Conservation (phyloP, 306 rosid genomes). For the Arachis stenosperma region DNA sequence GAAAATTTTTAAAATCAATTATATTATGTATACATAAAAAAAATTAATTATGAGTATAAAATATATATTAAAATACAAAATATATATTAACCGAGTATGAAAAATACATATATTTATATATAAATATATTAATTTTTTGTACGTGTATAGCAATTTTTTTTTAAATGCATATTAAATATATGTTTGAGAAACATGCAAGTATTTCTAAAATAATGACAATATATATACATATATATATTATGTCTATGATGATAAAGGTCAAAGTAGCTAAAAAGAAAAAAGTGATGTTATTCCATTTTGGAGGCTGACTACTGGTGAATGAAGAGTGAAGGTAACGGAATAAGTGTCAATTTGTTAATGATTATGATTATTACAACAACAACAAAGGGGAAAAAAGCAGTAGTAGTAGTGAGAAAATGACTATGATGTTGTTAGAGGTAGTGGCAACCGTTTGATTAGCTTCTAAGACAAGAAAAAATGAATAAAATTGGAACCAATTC, state of each 20-base stretch:
- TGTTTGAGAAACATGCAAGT: background rate
- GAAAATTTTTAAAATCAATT: no score
- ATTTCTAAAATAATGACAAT: no score
- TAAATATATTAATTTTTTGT: no score
- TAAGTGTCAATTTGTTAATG: conserved; percentile 27
- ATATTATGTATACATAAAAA: no score
- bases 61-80: no score
- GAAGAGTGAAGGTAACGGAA: conserved; percentile 43
- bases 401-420: conserved; percentile 27
- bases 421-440: conserved; percentile 40
- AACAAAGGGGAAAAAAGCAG: no score
- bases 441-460: conserved; percentile 46
- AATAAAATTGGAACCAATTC: conserved; percentile 33
- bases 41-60: no score
- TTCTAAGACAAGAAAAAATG: conserved; percentile 63
- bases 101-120: no score
- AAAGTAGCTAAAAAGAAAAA: conserved; percentile 1
- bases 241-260: background rate
- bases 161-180: no score
- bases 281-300: conserved; percentile 11
- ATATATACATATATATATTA: no score
- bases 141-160: no score
- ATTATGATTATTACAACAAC: background rate
- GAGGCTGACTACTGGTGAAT: background rate
- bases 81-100: no score